Evolutionary conservation across 208 protist species (phyloP).

Genomic region (Wallacemonas collosoma): DNA sequence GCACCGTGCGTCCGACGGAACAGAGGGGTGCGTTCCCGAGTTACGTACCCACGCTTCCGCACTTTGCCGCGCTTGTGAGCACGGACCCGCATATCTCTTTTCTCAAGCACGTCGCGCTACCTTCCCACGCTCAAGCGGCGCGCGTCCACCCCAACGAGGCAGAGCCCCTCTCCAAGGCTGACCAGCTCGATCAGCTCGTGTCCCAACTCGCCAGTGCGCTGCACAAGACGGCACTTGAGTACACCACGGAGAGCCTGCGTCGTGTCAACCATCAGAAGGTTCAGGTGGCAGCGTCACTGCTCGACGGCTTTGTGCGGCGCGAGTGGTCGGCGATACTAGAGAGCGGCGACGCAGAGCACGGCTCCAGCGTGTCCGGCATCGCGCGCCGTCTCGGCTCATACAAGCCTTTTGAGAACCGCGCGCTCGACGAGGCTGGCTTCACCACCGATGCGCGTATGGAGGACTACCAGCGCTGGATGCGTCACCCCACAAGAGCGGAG

Average conservation of each 20-base stretch:
- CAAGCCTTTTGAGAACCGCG: conserved; percentile 64
- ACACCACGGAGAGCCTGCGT: conserved; percentile 60
- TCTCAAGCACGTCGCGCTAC: conserved; percentile 56
- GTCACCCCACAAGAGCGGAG: conserved; percentile 27
- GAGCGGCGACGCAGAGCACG: conserved; percentile 1
- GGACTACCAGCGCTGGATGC: conserved; percentile 87
- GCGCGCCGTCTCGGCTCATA: conserved; percentile 54
- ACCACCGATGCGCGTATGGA: conserved; percentile 73
- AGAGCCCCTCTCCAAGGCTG: not conserved
- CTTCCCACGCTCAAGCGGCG: conserved; percentile 6
- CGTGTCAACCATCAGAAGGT: conserved; percentile 84
- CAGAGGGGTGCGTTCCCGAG: conserved; percentile 33
- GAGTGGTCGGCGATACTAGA: conserved; percentile 35
- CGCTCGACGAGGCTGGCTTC: conserved; percentile 71
- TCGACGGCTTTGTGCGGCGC: conserved; percentile 64
- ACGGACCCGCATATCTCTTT: conserved; percentile 78
- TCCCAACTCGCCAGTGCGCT: conserved; percentile 60
- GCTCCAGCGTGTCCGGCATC: conserved; percentile 37
- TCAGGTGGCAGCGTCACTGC: conserved; percentile 66
- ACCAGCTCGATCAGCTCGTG: conserved; percentile 61
- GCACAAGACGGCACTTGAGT: conserved; percentile 69
- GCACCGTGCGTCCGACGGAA: conserved; percentile 36
- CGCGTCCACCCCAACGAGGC: not conserved
- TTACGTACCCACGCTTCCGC: conserved; percentile 71
- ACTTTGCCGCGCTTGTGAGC: conserved; percentile 70